Evolutionary conservation across 371 early-diverging fungal species (phyloP), one percentile per base, ranked within the genome.

Genomic region (Apophysomyces ossiformis): DNA sequence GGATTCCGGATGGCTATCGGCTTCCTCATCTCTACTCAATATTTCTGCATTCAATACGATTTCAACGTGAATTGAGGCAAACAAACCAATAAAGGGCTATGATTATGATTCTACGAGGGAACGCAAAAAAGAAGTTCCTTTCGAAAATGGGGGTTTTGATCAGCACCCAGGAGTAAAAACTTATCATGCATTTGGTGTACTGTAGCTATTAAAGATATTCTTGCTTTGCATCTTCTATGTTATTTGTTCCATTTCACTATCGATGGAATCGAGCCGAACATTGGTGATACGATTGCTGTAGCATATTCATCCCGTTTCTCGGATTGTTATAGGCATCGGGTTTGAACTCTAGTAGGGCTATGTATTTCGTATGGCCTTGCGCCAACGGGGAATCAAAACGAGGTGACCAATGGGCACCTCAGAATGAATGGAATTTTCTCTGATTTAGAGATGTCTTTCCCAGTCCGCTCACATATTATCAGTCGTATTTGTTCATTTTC

Each of bases 351-450:
- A n/a, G 7, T 9, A 26, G 21, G 5, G n/a, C n/a, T 3, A 21
- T 26, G 8, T 7, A 4, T 21, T 50, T 4, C 9, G 9, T 21
- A 7, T 26, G 32, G 32, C 32, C 21, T 26, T 50, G 16, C 21
- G 21, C 54, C n/a, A 50, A 50, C 54, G 16, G 54, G 21, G 54
- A 50, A 50, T 50, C n/a, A 50, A 50, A 50, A 50, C 54, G 54
- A 26, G 21, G 54, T 50, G 54, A 50, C 54, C 54, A 5, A 50
- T 9, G 21, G 54, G 9, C 21, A 50, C 21, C 54, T 50, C 21
- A 50, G 54, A 50, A 50, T 50, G 21, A 50, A 50, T 21, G 54
- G 54, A 50, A 50, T 50, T 50, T 50, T 50, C 21, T 50, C 54
- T 50, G 54, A 50, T 50, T 50, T 50, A 26, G 32, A 26, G 32